phyloP scores from a whole-genome alignment of 2,329 filamentous ascomycete genomes.

The Coniochaeta pulveracea region DNA sequence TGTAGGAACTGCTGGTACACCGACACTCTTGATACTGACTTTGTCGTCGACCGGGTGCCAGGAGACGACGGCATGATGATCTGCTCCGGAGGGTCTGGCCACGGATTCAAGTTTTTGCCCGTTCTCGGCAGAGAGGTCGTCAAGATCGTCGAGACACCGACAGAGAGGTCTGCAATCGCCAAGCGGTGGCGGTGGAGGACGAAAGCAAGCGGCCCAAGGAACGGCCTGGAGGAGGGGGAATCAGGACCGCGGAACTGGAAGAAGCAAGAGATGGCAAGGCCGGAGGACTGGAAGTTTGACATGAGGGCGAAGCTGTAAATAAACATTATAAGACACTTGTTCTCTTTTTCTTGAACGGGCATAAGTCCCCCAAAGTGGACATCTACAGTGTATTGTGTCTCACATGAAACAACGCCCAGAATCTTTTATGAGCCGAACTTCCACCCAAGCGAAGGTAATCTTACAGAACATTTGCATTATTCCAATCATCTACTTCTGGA shows the following conservation, averaged over 20 bases:
- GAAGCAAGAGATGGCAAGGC: conserved; percentile 2
- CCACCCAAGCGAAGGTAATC: too few species aligned
- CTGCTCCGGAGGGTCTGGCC: conserved; percentile 22
- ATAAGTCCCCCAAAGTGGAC: too few species aligned
- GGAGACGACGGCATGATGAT: conserved; percentile 19
- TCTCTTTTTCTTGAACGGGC: too few species aligned
- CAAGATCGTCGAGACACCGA: conserved; percentile 2
- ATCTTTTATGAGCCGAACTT: too few species aligned
- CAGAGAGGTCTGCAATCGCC: not conserved
- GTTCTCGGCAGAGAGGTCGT: conserved; percentile 14
- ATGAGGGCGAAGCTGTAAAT: not conserved
- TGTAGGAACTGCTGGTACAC: conserved; percentile 23
- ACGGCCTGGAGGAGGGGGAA: conserved; percentile 3
- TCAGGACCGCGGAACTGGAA: not conserved
- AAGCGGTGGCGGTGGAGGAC: conserved; percentile 4
- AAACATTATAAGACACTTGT: not conserved
- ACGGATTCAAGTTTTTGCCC: conserved; percentile 24
- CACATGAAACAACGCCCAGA: too few species aligned
- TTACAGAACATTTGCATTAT: too few species aligned
- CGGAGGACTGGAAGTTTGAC: conserved; percentile 3
- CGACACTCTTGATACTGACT: conserved; percentile 21
- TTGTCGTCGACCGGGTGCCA: conserved; percentile 21
- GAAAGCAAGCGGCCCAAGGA: not conserved
- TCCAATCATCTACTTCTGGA: too few species aligned
- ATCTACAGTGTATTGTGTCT: too few species aligned